These are phyloP conservation scores for Henckelia pumila DNA, from an alignment of 257 asterid species.

Conservation along the genomic window DNA sequence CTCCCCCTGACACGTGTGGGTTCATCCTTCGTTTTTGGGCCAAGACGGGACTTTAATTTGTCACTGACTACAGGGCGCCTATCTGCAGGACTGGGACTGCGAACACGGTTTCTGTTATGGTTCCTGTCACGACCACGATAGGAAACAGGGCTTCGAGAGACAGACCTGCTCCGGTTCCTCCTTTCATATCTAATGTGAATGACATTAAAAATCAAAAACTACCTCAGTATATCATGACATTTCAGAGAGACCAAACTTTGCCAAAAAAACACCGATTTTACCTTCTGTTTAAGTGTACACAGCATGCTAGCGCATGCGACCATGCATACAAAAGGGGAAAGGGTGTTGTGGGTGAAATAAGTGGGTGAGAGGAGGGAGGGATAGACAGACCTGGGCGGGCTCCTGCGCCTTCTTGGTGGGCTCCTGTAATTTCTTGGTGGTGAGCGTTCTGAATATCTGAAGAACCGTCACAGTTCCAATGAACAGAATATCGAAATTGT, in stretches of 20 bases:
- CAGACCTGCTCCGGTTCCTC: conserved; percentile 71
- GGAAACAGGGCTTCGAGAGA: conserved; percentile 70
- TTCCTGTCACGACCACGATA: conserved; percentile 47
- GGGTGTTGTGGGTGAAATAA: background rate
- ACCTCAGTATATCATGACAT: background rate
- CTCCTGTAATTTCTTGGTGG: conserved; percentile 61
- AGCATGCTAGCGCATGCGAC: too few species aligned
- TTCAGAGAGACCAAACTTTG: background rate
- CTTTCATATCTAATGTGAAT: conserved; percentile 48
- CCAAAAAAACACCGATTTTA: background rate
- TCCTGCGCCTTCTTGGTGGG: conserved; percentile 80
- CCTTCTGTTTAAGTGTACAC: background rate
- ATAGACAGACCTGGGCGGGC: conserved; percentile 73
- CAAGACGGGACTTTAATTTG: conserved; percentile 76
- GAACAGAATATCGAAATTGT: background rate
- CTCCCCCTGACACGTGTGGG: conserved; percentile 34
- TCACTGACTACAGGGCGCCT: conserved; percentile 55
- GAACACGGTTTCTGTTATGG: conserved; percentile 62
- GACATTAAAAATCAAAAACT: background rate
- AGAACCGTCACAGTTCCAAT: conserved; percentile 12
- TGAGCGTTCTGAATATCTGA: conserved; percentile 70
- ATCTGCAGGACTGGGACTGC: conserved; percentile 59
- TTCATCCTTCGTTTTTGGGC: conserved; percentile 47
- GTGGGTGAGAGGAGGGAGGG: conserved; percentile 15
- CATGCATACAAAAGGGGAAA: background rate